Percentiles rank a stretch among this genome's conserved stretches.
These are phyloP conservation scores for Trichoderma afroharzianum DNA, from an alignment of 2,329 filamentous ascomycete species.

Conservation along the genomic window DNA sequence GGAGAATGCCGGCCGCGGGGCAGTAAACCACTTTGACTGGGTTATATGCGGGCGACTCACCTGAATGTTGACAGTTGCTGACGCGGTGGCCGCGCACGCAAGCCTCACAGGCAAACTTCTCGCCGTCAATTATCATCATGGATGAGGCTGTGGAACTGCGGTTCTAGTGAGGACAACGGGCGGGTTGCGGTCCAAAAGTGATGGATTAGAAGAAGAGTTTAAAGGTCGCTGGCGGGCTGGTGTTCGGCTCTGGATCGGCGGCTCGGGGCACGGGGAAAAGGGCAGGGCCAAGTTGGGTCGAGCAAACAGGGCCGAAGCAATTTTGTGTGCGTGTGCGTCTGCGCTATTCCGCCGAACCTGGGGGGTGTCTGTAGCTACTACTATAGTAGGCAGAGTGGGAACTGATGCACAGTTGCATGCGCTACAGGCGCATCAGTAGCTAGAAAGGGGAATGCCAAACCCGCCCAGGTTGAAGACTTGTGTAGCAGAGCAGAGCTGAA, in stretches of 20 bases:
- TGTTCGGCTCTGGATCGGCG: slow-evolving; percentile 18
- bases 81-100: slow-evolving; percentile 98
- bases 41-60: slow-evolving; percentile 53
- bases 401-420: slow-evolving; percentile 15
- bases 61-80: slow-evolving; percentile 94
- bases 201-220: slow-evolving; percentile 16
- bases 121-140: slow-evolving; percentile 81
- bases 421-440: slow-evolving; percentile 16
- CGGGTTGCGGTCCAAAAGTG: slow-evolving; percentile 2
- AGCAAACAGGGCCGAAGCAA: slow-evolving; percentile 13
- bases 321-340: slow-evolving; percentile 7
- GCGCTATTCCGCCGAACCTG: slow-evolving; percentile 14
- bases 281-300: slow-evolving; percentile 3
- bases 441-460: slow-evolving; percentile 7
- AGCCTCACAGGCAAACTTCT: slow-evolving; percentile 97
- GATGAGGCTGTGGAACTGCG: neutral
- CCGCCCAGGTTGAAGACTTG: neutral
- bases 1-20: slow-evolving; percentile 9
- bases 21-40: neutral
- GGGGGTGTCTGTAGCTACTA: slow-evolving; percentile 10
- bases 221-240: slow-evolving; percentile 7
- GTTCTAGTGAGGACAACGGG: neutral
- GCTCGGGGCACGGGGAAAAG: slow-evolving; percentile 14
- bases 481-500: neutral
- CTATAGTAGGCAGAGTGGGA: neutral